Conservation (phyloP, 2,329 filamentous ascomycete species). For the Ophiostoma populinum region DNA sequence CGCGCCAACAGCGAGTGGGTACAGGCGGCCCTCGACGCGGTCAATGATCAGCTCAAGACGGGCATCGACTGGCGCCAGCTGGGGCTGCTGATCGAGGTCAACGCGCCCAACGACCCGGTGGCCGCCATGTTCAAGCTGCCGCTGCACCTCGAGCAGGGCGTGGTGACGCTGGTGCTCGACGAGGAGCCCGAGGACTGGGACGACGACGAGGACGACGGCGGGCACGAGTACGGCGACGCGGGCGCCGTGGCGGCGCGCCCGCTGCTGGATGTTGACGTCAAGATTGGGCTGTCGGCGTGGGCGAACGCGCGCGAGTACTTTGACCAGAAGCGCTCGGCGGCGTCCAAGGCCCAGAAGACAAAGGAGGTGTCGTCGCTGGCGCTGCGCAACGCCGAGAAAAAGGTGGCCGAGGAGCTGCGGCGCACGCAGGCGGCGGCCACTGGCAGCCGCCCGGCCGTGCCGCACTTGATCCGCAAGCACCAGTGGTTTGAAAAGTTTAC, state of each 20-base stretch:
- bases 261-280: constrained; percentile 70
- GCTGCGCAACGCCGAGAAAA: constrained; percentile 76
- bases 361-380: constrained; percentile 64
- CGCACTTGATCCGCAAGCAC: constrained; percentile 66
- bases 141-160: constrained; percentile 78
- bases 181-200: constrained; percentile 46
- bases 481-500: constrained; percentile 97
- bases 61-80: constrained; percentile 98
- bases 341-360: constrained; percentile 76
- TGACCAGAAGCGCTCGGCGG: constrained; percentile 69
- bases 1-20: constrained; percentile 82
- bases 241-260: no score
- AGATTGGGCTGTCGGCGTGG: constrained; percentile 68
- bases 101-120: constrained; percentile 70
- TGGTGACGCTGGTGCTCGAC: constrained; percentile 60
- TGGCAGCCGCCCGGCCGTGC: constrained; percentile 54
- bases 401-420: constrained; percentile 71
- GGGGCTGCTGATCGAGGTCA: constrained; percentile 69
- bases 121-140: constrained; percentile 76
- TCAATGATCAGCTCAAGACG: constrained; percentile 79
- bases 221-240: constrained; percentile 28
- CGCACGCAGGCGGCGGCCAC: constrained; percentile 61
- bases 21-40: constrained; percentile 79
- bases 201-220: constrained; percentile 24
- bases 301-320: constrained; percentile 86